A percentile compares a stretch with the other conserved stretches of the same genome.
Evolutionary conservation across 2,329 filamentous ascomycete species (phyloP).

Genomic region (Aschersonia sp.): DNA sequence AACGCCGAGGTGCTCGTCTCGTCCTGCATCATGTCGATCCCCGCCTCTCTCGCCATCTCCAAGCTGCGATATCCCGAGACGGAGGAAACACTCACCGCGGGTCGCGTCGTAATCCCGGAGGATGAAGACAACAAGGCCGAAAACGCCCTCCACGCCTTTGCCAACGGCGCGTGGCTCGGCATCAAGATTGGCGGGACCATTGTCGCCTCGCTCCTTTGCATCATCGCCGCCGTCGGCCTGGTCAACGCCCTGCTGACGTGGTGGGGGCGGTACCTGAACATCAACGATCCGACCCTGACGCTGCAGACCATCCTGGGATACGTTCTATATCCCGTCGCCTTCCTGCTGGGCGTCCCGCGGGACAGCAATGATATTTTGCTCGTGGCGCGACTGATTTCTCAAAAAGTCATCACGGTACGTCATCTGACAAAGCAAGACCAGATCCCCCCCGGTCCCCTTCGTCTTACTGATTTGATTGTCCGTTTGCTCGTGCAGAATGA

Average conservation of each 20-base stretch:
- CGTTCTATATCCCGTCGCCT: conserved; percentile 62
- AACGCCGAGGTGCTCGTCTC: conserved; percentile 78
- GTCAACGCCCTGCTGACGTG: conserved; percentile 66
- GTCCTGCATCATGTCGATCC: conserved; percentile 91
- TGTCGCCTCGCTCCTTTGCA: conserved; percentile 62
- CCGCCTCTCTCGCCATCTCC: conserved; percentile 74
- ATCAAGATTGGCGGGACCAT: conserved; percentile 82
- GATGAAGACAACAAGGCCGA: conserved; percentile 61
- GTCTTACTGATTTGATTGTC: too few species aligned
- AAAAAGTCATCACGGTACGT: conserved; percentile 63
- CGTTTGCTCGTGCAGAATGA: conserved; percentile 42
- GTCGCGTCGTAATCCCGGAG: conserved; percentile 66
- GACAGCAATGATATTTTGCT: conserved; percentile 48
- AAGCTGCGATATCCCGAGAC: conserved; percentile 84
- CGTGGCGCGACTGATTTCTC: conserved; percentile 65
- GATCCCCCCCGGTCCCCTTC: too few species aligned
- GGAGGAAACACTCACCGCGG: conserved; percentile 73
- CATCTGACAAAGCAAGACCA: too few species aligned
- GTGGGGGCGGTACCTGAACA: conserved; percentile 69
- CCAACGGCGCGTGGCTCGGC: conserved; percentile 73
- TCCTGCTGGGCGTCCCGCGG: conserved; percentile 66
- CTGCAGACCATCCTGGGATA: conserved; percentile 66
- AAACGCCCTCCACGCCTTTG: conserved; percentile 73
- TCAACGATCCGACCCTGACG: conserved; percentile 51
- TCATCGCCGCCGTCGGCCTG: conserved; percentile 62